Evolutionary conservation across 1,139 yeast species (phyloP).

Genomic region (Yamadazyma sp.): DNA sequence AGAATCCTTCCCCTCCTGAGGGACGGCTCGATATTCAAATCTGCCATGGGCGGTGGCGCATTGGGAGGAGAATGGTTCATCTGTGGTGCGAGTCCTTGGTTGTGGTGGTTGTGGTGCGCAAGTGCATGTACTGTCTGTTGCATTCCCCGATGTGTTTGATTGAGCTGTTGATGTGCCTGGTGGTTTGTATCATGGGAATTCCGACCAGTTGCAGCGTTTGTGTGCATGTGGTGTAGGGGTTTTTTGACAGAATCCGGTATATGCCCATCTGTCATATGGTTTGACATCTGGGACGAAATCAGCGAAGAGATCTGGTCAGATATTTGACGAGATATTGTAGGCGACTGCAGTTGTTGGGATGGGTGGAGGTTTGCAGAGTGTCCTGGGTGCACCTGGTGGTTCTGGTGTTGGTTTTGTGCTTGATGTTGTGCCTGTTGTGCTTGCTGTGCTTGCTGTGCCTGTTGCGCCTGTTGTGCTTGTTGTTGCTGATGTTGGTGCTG

Average conservation of each 20-base stretch:
- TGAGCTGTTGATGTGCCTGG: neutral
- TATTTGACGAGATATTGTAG: neutral
- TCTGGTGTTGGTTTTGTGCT: conserved; percentile 11
- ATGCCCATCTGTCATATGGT: neutral
- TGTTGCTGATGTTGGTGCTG: conserved; percentile 12
- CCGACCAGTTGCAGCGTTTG: neutral
- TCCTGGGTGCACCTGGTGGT: conserved; percentile 10
- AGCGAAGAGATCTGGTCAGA: conserved; percentile 1
- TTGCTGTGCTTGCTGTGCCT: conserved; percentile 3
- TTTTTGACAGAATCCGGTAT: neutral
- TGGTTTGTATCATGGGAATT: neutral
- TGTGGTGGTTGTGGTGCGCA: conserved; percentile 1
- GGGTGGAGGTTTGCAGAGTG: conserved; percentile 7
- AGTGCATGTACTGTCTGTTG: too few relatives aligned
- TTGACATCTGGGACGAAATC: conserved; percentile 1
- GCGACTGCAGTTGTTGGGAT: conserved; percentile 1
- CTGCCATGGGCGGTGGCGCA: neutral
- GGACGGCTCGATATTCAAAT: neutral
- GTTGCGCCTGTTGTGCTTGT: conserved; percentile 5
- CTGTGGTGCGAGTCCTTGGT: neutral
- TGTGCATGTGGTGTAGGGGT: neutral
- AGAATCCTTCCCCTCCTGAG: conserved; percentile 9
- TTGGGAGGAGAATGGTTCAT: neutral
- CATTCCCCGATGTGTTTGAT: neutral
- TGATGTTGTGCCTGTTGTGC: conserved; percentile 10